Base-by-base conservation (phyloP, 306 rosid genomes). In the Prunus davidiana region DNA sequence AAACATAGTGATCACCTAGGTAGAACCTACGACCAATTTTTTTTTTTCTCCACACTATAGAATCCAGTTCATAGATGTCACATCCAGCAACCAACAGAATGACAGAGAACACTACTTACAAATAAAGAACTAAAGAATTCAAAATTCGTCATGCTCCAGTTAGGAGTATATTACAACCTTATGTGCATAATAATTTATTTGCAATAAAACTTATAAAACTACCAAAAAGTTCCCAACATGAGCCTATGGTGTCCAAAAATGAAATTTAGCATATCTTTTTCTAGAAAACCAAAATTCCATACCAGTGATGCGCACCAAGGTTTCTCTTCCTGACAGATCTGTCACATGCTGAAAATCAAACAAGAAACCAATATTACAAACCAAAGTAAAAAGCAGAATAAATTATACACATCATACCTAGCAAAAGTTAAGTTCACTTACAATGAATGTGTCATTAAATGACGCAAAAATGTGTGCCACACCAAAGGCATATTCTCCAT, bases 401-500 rank as follows among this genome's bases (percentile, higher is more conserved):
- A 25, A 69, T 27, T 6, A 46, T 0, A 47, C 27, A 64, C 19
- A 46, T 5, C 1, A 16, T 25, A 19, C 7, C 25, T 6, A 3
- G 3, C 14, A 25, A 12, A 6, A 6, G 13, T 28, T 10, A 3
- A 22, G 1, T 51, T 20, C 12, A 78, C 94, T 93, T 34, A 93
- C 98, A 18, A 90, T 93, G 79, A 93, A 93, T 0, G 98, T 93
- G 62, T 93, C 98, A 63, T 93, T 93, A 20, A 93, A 93, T 3
- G 98, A 93, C 0, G 98, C 98, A 67, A 78, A 93, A 47, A 93
- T 88, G 74, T 92, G 96, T 28, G 98, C 96, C 0, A 93, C 98
- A 0, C 98, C 96, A 28, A 93, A 90, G 47, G 86, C 94, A 52
- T 90, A 89, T 73, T 93, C 98, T 9, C 98, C 98, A 1, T 93